phyloP scores from a whole-genome alignment of 805 yeast species.

The Starmerella scarabaei region DNA sequence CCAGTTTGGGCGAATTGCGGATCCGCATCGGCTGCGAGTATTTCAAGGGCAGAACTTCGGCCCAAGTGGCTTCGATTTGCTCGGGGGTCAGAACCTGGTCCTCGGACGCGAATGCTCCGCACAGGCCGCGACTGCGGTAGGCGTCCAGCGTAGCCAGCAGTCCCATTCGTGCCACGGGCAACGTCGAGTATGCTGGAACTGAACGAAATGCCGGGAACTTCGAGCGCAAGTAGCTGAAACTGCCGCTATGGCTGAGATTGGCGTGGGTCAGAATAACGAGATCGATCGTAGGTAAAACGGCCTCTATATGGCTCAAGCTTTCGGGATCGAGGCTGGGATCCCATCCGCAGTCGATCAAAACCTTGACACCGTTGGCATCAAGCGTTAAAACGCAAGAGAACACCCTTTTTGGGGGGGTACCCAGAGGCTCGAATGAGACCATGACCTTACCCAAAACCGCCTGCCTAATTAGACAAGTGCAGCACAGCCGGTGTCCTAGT shows the following conservation, averaged over 20 bases:
- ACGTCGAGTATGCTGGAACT: conserved; percentile 71
- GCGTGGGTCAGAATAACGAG: conserved; percentile 77
- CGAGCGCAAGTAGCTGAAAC: conserved; percentile 52
- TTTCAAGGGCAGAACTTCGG: conserved; percentile 53
- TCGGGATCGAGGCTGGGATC: conserved; percentile 20
- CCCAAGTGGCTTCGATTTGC: conserved; percentile 73
- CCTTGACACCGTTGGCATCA: conserved; percentile 22
- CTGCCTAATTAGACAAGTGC: neutral
- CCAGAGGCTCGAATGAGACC: conserved; percentile 27
- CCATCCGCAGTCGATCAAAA: conserved; percentile 33
- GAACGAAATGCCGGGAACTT: conserved; percentile 43
- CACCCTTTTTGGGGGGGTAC: conserved; percentile 8
- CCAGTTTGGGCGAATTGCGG: conserved; percentile 9
- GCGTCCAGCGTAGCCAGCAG: conserved; percentile 73
- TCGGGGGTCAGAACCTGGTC: conserved; percentile 39
- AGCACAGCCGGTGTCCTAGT: neutral
- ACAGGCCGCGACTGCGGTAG: conserved; percentile 56
- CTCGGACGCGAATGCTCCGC: conserved; percentile 52
- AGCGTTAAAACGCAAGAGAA: conserved; percentile 27
- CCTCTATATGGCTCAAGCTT: conserved; percentile 26
- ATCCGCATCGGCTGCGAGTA: conserved; percentile 50
- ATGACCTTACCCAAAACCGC: conserved; percentile 12
- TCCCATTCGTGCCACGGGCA: conserved; percentile 83
- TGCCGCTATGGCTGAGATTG: conserved; percentile 65
- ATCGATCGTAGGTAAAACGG: conserved; percentile 40